Conservation (phyloP, 2,329 filamentous ascomycete genomes). For the Verticillium klebahnii region DNA sequence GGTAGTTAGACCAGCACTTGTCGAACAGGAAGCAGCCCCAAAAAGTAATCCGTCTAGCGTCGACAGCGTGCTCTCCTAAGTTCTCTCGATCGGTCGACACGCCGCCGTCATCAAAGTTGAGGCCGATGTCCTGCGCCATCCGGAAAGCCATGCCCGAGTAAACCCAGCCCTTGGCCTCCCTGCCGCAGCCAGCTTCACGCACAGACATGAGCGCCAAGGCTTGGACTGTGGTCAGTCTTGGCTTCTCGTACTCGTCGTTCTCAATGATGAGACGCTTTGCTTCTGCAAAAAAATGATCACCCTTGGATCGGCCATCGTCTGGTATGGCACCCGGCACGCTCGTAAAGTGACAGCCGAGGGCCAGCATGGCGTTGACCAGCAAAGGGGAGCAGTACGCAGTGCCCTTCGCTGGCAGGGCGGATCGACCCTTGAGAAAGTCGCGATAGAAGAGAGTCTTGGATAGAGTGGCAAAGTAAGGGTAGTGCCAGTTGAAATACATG, state of each 20-base stretch:
- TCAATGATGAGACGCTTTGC: constrained; percentile 86
- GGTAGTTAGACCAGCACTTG: constrained; percentile 98
- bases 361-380: constrained; percentile 89
- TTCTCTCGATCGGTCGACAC: constrained; percentile 52
- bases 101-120: constrained; percentile 76
- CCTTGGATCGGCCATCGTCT: constrained; percentile 77
- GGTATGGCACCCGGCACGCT: constrained; percentile 63
- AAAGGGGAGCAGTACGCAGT: constrained; percentile 82
- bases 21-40: constrained; percentile 99
- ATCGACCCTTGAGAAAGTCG: constrained; percentile 73
- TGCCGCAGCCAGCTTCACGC: constrained; percentile 86
- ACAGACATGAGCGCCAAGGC: constrained; percentile 95
- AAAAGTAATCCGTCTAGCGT: constrained; percentile 86
- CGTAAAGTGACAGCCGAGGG: constrained; percentile 91
- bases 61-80: constrained; percentile 77
- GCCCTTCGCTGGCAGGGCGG: constrained; percentile 41
- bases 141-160: constrained; percentile 98
- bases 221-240: constrained; percentile 84
- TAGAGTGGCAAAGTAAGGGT: constrained; percentile 89
- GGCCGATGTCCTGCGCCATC: constrained; percentile 90
- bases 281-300: constrained; percentile 93
- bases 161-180: constrained; percentile 95
- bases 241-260: constrained; percentile 89
- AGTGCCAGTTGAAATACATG: constrained; percentile 99
- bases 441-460: constrained; percentile 82